Evolutionary conservation across 2,329 filamentous ascomycete genomes (phyloP).

Genomic region (Sphaerostilbella broomeana): DNA sequence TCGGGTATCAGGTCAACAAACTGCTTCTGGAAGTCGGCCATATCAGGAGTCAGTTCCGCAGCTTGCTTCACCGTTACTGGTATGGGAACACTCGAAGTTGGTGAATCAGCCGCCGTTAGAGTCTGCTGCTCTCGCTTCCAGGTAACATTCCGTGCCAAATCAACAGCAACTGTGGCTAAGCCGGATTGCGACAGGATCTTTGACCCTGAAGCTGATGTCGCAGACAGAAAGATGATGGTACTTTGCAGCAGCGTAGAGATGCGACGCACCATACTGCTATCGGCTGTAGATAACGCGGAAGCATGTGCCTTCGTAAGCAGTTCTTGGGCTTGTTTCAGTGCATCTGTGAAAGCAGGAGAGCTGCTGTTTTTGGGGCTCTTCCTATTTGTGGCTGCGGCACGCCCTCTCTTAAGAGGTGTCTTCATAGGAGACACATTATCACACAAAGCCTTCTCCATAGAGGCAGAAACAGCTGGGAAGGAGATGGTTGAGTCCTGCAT

Average conservation of each 20-base stretch:
- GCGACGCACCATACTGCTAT: slow-evolving; percentile 55
- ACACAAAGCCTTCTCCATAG: slow-evolving; percentile 33
- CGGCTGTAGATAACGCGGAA: slow-evolving; percentile 44
- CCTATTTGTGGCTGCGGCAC: slow-evolving; percentile 17
- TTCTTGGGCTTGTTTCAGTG: slow-evolving; percentile 59
- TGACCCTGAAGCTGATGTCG: slow-evolving; percentile 44
- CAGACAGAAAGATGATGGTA: slow-evolving; percentile 59
- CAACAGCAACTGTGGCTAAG: slow-evolving; percentile 57
- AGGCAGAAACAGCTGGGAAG: slow-evolving; percentile 59
- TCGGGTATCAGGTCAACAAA: slow-evolving; percentile 81
- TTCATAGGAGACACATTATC: slow-evolving; percentile 32
- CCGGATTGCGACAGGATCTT: slow-evolving; percentile 44
- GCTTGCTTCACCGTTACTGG: slow-evolving; percentile 29
- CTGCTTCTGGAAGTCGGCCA: slow-evolving; percentile 63
- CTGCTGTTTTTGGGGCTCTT: slow-evolving; percentile 26
- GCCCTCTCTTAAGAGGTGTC: slow-evolving; percentile 29
- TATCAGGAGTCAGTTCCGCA: slow-evolving; percentile 43
- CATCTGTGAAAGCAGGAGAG: slow-evolving; percentile 46
- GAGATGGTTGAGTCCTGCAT: slow-evolving; percentile 90
- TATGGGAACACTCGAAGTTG: slow-evolving; percentile 20
- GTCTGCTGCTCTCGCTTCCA: slow-evolving; percentile 59
- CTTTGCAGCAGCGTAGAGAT: slow-evolving; percentile 59
- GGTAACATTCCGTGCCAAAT: slow-evolving; percentile 63
- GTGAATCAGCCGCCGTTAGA: slow-evolving; percentile 34
- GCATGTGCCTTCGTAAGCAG: slow-evolving; percentile 58